Base-by-base conservation (phyloP, 1,284 basidiomycete species). In the Sporisorium graminicola region DNA sequence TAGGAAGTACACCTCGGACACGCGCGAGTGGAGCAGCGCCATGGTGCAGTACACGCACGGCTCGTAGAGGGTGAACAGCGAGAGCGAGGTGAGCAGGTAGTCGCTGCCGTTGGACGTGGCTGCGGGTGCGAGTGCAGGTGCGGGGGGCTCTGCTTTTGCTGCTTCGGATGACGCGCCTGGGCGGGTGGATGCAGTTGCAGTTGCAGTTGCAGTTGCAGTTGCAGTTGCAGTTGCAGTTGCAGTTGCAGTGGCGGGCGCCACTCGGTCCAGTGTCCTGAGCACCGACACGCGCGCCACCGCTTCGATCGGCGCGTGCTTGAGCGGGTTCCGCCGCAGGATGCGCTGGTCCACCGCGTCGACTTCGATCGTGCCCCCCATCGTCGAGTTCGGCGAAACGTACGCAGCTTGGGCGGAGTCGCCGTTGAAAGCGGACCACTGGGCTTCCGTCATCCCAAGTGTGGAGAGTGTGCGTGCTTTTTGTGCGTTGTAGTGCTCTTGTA, bases 1-100 rank as follows among this genome's bases (percentile, higher is more conserved):
- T 20, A 85, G 64, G 47, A 85, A 85, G 63, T 61, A 82, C 1
- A 85, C 65, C 9, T 74, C 62, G 24, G 58, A 44, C 0, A 85
- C 84, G 3, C 84, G 74, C 2, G 79, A 82, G 52, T 85, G 84
- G 18, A 85, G 60, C 2, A 85, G 75, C 0, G 83, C 80, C 84
- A 85, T 85, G 26, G 67, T 69, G 73, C 84, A 85, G 56, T 79
- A 82, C 4, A 80, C 63, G 62, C 84, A 85, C 10, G 84, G 84
- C 61, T 85, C 84, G 65, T 83, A 81, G 26, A 84, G 80, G 0
- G 76, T 69, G 44, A 85, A 85, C 3, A 85, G 67, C 3, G 74
- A 58, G 1, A 85, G 71, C 1, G 65, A 61, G 27, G 78, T 85
- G 7, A 85, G 74, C 29, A 85, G 74, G 69, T 85, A 85, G 63